These are phyloP conservation scores for Cordyceps fumosorosea DNA, from an alignment of 2,329 filamentous ascomycete species.

Conservation along the genomic window DNA sequence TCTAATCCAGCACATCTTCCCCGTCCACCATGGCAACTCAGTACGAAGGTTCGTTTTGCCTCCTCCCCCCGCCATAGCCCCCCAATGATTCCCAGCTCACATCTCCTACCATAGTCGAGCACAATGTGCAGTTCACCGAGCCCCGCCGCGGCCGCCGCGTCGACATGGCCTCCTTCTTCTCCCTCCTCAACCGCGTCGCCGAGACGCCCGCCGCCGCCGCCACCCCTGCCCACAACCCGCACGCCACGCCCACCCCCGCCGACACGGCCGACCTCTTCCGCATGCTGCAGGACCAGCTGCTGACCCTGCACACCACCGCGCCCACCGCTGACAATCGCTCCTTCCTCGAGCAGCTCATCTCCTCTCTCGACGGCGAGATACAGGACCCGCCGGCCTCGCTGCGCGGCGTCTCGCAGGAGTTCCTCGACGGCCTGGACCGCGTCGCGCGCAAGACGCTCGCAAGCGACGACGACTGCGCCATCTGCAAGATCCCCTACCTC, in stretches of 20 bases:
- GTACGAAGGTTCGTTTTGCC: slow-evolving; percentile 43
- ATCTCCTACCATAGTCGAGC: slow-evolving; percentile 45
- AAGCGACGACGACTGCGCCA: slow-evolving; percentile 50
- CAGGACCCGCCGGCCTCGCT: slow-evolving; percentile 45
- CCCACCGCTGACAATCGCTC: slow-evolving; percentile 41
- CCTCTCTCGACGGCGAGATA: slow-evolving; percentile 43
- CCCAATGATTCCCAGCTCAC: not conserved
- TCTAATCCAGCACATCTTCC: not conserved
- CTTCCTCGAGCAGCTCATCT: slow-evolving; percentile 45
- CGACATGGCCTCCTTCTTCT: slow-evolving; percentile 58
- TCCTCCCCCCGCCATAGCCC: not conserved
- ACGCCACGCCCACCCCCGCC: slow-evolving; percentile 53
- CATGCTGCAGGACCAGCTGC: slow-evolving; percentile 53
- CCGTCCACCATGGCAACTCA: slow-evolving; percentile 43
- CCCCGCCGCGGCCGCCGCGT: slow-evolving; percentile 42
- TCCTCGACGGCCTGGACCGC: slow-evolving; percentile 53
- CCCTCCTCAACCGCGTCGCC: slow-evolving; percentile 49
- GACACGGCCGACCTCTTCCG: slow-evolving; percentile 52
- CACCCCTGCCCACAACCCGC: slow-evolving; percentile 42
- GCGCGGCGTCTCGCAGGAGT: slow-evolving; percentile 51
- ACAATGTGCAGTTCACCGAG: slow-evolving; percentile 48
- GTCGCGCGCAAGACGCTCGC: slow-evolving; percentile 45
- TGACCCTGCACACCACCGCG: slow-evolving; percentile 42
- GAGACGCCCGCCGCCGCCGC: slow-evolving; percentile 28
- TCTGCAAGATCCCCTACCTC: slow-evolving; percentile 55